Percentiles rank a stretch among this genome's conserved stretches.
phyloP scores from a whole-genome alignment of 2,329 filamentous ascomycete species.

The Alternaria solani region DNA sequence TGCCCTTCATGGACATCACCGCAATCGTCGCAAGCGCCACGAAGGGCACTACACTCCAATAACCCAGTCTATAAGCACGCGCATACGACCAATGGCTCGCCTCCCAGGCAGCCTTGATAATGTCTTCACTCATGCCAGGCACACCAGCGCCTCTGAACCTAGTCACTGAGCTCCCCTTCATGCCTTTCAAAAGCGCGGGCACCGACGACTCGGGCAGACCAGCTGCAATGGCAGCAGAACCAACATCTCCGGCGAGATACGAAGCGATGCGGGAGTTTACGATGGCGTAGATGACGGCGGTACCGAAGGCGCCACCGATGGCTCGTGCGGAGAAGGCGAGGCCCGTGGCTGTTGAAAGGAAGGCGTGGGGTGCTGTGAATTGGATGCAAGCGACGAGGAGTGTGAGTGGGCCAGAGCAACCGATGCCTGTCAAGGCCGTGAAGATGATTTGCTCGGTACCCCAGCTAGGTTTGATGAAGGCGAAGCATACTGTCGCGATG shows the following conservation, averaged over 20 bases:
- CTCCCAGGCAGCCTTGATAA: slow-evolving; percentile 32
- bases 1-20: slow-evolving; percentile 38
- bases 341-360: slow-evolving; percentile 42
- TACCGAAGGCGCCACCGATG: slow-evolving; percentile 44
- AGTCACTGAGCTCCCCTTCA: slow-evolving; percentile 25
- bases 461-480: slow-evolving; percentile 37
- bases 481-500: slow-evolving; percentile 36
- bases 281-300: slow-evolving; percentile 42
- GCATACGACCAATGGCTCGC: slow-evolving; percentile 44
- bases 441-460: slow-evolving; percentile 36
- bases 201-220: slow-evolving; percentile 34
- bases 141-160: slow-evolving; percentile 22
- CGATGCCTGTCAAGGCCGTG: slow-evolving; percentile 39
- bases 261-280: slow-evolving; percentile 35
- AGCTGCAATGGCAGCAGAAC: slow-evolving; percentile 31
- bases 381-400: slow-evolving; percentile 44
- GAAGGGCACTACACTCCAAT: slow-evolving; percentile 45
- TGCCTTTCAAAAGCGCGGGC: slow-evolving; percentile 26
- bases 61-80: slow-evolving; percentile 39
- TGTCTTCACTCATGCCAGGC: slow-evolving; percentile 22
- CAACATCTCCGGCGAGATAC: slow-evolving; percentile 31
- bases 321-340: slow-evolving; percentile 45
- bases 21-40: slow-evolving; percentile 36
- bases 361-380: slow-evolving; percentile 43
- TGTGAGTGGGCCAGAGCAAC: slow-evolving; percentile 40